phyloP scores from a whole-genome alignment of 2,329 filamentous ascomycete species.

The Rachicladosporium sp. region DNA sequence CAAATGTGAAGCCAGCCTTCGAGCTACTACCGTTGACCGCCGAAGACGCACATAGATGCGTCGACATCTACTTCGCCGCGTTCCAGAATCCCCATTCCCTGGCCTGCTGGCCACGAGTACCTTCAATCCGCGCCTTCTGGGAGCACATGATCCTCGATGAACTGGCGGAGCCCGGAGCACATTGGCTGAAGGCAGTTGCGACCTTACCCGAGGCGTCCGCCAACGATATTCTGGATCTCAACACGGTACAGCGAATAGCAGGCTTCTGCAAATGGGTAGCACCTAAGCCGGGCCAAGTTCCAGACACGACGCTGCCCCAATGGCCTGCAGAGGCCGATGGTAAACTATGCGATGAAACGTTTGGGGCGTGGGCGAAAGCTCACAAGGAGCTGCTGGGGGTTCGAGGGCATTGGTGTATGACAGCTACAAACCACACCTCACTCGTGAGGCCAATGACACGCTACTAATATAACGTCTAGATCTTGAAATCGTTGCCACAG shows the following conservation, averaged over 20 bases:
- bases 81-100: conserved; percentile 20
- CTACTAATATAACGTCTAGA: conserved; percentile 8
- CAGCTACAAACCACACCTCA: neutral
- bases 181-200: conserved; percentile 16
- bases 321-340: conserved; percentile 17
- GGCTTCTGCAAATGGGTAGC: conserved; percentile 17
- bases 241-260: neutral
- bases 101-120: conserved; percentile 16
- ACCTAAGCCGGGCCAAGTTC: conserved; percentile 10
- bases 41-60: conserved; percentile 11
- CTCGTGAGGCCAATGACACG: neutral
- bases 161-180: conserved; percentile 11
- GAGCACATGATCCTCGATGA: conserved; percentile 14
- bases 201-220: neutral
- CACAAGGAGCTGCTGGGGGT: conserved; percentile 15
- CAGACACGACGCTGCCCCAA: conserved; percentile 11
- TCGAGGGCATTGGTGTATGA: conserved; percentile 18
- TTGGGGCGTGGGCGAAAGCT: conserved; percentile 15
- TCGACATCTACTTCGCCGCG: conserved; percentile 16
- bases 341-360: conserved; percentile 15
- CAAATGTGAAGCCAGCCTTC: too few relatives aligned
- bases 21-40: conserved; percentile 10
- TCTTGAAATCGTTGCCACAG: conserved; percentile 23
- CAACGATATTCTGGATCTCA: conserved; percentile 5
- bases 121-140: conserved; percentile 14